A percentile compares a stretch with the other conserved stretches of the same genome.
Evolutionary conservation across 148 eudicot genomes (phyloP).

Genomic region (Pouteria glomerata): DNA sequence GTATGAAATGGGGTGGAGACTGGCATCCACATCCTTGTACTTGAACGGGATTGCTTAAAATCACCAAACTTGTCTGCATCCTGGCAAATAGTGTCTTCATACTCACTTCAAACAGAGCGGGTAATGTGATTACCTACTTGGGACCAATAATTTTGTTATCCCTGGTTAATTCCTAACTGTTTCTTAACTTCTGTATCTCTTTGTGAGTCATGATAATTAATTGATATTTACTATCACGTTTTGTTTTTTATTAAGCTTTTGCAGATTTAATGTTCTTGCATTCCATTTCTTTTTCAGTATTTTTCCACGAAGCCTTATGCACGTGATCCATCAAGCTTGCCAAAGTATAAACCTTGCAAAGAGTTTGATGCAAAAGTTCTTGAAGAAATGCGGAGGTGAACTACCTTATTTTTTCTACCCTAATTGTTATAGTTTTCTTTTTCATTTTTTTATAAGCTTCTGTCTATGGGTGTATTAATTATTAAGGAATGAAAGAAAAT

Average conservation of each 20-base stretch:
- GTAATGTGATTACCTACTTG: too few relatives aligned
- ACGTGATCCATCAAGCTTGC: constrained; percentile 80
- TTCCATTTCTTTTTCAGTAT: constrained; percentile 33
- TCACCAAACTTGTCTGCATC: too few relatives aligned
- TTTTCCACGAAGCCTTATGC: constrained; percentile 71
- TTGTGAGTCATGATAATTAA: background rate
- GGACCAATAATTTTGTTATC: too few relatives aligned
- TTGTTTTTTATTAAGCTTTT: background rate
- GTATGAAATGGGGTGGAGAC: too few relatives aligned
- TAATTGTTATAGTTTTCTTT: background rate
- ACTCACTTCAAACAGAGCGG: too few relatives aligned
- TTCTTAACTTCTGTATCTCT: background rate
- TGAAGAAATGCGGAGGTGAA: constrained; percentile 62
- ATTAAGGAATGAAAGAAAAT: background rate
- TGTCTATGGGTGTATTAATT: background rate
- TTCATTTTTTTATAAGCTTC: too few relatives aligned
- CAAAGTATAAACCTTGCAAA: constrained; percentile 77
- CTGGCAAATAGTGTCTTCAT: too few relatives aligned
- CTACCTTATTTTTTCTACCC: background rate
- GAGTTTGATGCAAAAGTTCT: constrained; percentile 80
- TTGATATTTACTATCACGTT: background rate
- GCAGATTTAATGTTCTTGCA: background rate
- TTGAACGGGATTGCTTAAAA: too few relatives aligned
- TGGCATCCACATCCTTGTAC: too few relatives aligned
- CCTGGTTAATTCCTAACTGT: background rate